phyloP scores from a whole-genome alignment of 352 stramenopile species.

The Phytophthora colocasiae region DNA sequence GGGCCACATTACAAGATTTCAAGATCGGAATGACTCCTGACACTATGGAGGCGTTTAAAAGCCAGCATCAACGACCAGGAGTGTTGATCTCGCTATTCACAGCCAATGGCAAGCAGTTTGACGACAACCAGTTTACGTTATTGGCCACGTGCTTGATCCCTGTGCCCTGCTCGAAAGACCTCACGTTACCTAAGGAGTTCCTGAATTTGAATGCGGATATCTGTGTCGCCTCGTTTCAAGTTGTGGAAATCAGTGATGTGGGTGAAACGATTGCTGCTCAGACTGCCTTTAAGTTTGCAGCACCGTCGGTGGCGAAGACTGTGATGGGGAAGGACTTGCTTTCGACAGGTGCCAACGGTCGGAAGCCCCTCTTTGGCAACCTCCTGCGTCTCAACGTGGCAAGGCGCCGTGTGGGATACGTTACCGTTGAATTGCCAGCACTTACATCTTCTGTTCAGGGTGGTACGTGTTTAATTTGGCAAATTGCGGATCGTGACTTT shows the following conservation, averaged over 20 bases:
- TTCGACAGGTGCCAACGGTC: slow-evolving; percentile 30
- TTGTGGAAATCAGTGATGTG: slow-evolving; percentile 67
- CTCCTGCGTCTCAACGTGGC: slow-evolving; percentile 62
- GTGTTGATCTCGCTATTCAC: slow-evolving; percentile 65
- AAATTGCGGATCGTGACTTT: background rate
- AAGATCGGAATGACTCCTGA: slow-evolving; percentile 78
- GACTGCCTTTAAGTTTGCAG: slow-evolving; percentile 48
- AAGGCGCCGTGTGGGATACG: slow-evolving; percentile 53
- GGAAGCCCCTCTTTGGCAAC: slow-evolving; percentile 66
- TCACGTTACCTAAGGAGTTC: slow-evolving; percentile 55
- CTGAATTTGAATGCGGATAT: slow-evolving; percentile 50
- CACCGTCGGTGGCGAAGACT: slow-evolving; percentile 18
- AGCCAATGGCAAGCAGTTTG: slow-evolving; percentile 50
- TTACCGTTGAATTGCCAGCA: slow-evolving; percentile 62
- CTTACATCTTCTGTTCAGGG: slow-evolving; percentile 52
- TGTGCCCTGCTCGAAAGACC: slow-evolving; percentile 69
- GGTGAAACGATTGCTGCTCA: slow-evolving; percentile 44
- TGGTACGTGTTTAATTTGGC: slow-evolving; percentile 40
- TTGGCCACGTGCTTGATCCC: slow-evolving; percentile 68
- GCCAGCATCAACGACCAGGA: slow-evolving; percentile 58
- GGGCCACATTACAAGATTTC: slow-evolving; percentile 55
- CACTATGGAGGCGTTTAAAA: slow-evolving; percentile 67
- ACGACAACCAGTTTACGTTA: slow-evolving; percentile 67
- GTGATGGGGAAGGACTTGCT: slow-evolving; percentile 63
- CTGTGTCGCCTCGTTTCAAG: slow-evolving; percentile 65